Evolutionary conservation across 2,329 filamentous ascomycete genomes (phyloP), one percentile per base, ranked within the genome.

Genomic region (Graphiopsis chlorocephala): DNA sequence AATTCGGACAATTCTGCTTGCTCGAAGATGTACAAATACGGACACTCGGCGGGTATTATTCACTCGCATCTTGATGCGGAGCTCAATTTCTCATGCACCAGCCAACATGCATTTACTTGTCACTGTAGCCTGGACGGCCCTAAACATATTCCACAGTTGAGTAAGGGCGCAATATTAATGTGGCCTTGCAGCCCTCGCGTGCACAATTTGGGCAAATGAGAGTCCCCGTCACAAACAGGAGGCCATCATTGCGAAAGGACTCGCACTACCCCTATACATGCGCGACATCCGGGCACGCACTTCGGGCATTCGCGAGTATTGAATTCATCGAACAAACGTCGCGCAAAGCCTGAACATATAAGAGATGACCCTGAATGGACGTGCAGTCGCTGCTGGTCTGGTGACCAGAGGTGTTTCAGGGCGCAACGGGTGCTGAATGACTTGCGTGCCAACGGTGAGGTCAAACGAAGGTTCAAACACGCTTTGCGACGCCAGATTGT

Each of bases 381-480:
- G 28, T 29, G 50, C 45, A 31, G 26, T 53, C 50, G 11, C 50
- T 31, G 50, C 25, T 12, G 28, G 20, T 29, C 28, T 4, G 12
- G 33, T 35, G 47, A 26, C 23, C 47, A 53, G 4, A 50, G 50
- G 31, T 38, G 53, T 56, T 56, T 38, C 53, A 38, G 28, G 17
- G 15, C 11, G 26, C 10, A 56, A 31, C 53, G 53, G 38, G n/a
- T 53, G 26, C 17, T 53, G 25, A 56, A 56, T 35, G 55, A 58
- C 55, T n/a, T 38, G 31, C 25, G n/a, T 28, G 33, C 23, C 23
- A 45, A 10, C 33, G 23, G 48, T 55, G 60, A 62, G 50, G 60
- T 62, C 60, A 62, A 62, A 62, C 31, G 25, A 55, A 62, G 47
- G 23, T 53, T 55, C 48, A 62, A 62, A 62, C 60, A 55, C 60